Percentiles rank a stretch among this genome's conserved stretches.
phyloP scores from a whole-genome alignment of 768 basidiomycete species.

The Cantharellus anzutake region DNA sequence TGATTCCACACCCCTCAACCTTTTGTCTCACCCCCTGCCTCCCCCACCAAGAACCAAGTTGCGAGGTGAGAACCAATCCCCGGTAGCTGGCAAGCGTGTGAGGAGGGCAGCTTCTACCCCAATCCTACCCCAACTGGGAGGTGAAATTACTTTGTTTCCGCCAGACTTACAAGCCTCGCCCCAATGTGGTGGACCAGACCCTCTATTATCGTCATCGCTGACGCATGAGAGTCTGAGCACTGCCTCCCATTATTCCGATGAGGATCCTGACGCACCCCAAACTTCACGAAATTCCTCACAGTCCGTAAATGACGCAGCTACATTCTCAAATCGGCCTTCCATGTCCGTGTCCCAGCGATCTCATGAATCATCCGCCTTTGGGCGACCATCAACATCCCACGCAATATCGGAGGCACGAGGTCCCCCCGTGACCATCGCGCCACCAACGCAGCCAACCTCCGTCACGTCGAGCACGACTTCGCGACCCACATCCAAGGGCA shows the following conservation, averaged over 20 bases:
- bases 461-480: too few relatives aligned
- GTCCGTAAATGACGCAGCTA: background rate
- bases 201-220: background rate
- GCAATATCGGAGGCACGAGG: too few relatives aligned
- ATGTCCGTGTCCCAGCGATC: background rate
- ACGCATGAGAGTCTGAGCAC: slow-evolving; percentile 5
- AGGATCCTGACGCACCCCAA: slow-evolving; percentile 9
- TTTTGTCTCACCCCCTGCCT: slow-evolving; percentile 1
- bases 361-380: slow-evolving; percentile 32
- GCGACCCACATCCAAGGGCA: too few relatives aligned
- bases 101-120: slow-evolving; percentile 6
- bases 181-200: background rate
- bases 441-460: too few relatives aligned
- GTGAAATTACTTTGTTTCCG: background rate
- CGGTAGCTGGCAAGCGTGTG: background rate
- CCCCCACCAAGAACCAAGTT: slow-evolving; percentile 5
- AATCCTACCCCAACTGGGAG: slow-evolving; percentile 2
- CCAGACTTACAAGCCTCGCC: background rate
- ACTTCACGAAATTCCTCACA: background rate
- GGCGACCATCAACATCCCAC: slow-evolving; percentile 8
- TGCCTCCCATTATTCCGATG: slow-evolving; percentile 11
- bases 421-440: too few relatives aligned
- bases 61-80: background rate
- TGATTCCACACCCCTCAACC: slow-evolving; percentile 1
- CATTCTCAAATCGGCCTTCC: background rate